Base-by-base conservation (phyloP, 176 grass and related monocot species). In the Cenchrus purpureus region DNA sequence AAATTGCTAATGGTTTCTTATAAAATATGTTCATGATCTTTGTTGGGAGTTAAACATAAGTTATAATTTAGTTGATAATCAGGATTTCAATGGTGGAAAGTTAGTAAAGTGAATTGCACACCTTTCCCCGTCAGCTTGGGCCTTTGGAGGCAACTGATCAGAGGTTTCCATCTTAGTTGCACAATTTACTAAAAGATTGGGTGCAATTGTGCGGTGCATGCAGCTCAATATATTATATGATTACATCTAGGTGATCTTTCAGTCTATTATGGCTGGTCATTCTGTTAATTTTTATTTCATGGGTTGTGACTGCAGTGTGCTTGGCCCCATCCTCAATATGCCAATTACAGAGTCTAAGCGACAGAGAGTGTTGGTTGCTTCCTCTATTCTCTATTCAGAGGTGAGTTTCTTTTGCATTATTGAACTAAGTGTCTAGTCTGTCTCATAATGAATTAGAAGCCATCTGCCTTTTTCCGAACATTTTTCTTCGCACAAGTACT, bases 281-380 rank as follows among this genome's bases (percentile, higher is more conserved):
- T 68, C 31, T 82, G 51, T 90, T 40, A 51, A 85, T 74, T 90
- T 28, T 85, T 84, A 72, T 79, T 87, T 84, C 49, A 71, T 64
- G 82, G 78, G 70, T 80, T 90, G 54, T 92, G 70, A 76, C n/a
- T 89, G 76, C 91, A 98, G 97, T 89, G 97, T 98, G 81, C 97
- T 98, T 86, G 93, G 90, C n/a, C 93, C 97, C 68, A 91, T 98
- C 82, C 86, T 98, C 50, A 98, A 98, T 89, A 98, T 92, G 91
- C 97, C 97, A 74, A 94, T 96, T 73, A 79, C 82, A 45, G 97
- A 98, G 86, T 94, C 93, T 12, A 98, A 95, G 88, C 90, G 97
- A 88, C 97, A 98, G 58, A 94, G 97, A 70, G 97, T 96, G 71
- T 82, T 99, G 86, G 97, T 96, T 84, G 93, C 97, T 84, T 99